Conservation (phyloP, 306 rosid species). For the barrel medic (Medicago truncatula) region DNA sequence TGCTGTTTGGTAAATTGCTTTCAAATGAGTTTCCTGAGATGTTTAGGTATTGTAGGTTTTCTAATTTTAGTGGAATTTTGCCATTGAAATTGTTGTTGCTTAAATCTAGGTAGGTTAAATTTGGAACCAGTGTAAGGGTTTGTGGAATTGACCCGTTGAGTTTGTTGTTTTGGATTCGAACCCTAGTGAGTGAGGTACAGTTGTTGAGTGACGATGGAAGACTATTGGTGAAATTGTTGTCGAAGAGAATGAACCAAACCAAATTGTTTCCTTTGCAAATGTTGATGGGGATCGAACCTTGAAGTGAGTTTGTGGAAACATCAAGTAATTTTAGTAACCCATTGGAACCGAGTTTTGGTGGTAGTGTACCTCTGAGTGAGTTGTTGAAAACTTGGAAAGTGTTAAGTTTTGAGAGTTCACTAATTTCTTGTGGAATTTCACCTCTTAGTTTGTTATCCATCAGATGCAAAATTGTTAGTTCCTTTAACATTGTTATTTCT, state of each 20-base stretch:
- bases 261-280: slow-evolving; percentile 72
- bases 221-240: slow-evolving; percentile 49
- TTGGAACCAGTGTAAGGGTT: slow-evolving; percentile 63
- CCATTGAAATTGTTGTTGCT: slow-evolving; percentile 81
- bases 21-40: too few relatives aligned
- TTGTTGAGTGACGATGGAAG: slow-evolving; percentile 59
- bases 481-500: slow-evolving; percentile 46
- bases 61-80: slow-evolving; percentile 55
- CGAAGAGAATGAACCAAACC: slow-evolving; percentile 64
- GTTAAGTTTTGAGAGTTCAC: slow-evolving; percentile 68
- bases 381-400: slow-evolving; percentile 69
- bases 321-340: slow-evolving; percentile 55
- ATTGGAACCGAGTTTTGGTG: slow-evolving; percentile 39
- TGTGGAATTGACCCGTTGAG: slow-evolving; percentile 71
- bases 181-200: slow-evolving; percentile 67
- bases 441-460: slow-evolving; percentile 69
- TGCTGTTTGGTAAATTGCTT: too few relatives aligned
- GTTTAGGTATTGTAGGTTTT: too few relatives aligned
- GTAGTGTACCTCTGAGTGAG: slow-evolving; percentile 72
- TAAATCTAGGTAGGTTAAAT: slow-evolving; percentile 67
- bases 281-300: slow-evolving; percentile 71
- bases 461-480: slow-evolving; percentile 57
- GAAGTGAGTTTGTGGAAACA: slow-evolving; percentile 74
- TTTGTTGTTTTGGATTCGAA: slow-evolving; percentile 75
- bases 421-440: slow-evolving; percentile 68